Evolutionary conservation across 495 filamentous ascomycete genomes (phyloP).

Genomic region (Talaromyces nanjingensis): DNA sequence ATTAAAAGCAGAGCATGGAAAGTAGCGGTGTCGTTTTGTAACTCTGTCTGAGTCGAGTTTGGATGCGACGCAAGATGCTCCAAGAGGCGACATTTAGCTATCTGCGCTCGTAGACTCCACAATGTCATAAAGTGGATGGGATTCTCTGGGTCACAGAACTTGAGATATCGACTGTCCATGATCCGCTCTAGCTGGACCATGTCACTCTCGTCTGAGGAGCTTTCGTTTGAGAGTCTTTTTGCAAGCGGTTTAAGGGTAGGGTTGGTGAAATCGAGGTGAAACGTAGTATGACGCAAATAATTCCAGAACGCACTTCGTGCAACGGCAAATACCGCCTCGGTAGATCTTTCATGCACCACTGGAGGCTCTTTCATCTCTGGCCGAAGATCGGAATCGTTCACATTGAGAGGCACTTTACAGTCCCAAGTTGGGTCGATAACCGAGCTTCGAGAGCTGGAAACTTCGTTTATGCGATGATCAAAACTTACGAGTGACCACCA

Average conservation of each 20-base stretch:
- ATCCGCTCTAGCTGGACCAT: slow-evolving; percentile 31
- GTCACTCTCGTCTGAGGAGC: slow-evolving; percentile 17
- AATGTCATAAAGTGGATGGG: slow-evolving; percentile 49
- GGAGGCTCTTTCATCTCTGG: slow-evolving; percentile 42
- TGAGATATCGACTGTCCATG: slow-evolving; percentile 43
- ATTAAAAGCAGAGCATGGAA: slow-evolving; percentile 36
- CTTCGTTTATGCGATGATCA: slow-evolving; percentile 44
- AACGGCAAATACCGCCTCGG: slow-evolving; percentile 46
- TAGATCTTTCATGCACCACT: slow-evolving; percentile 22
- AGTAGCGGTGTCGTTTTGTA: slow-evolving; percentile 29
- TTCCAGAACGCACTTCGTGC: slow-evolving; percentile 43
- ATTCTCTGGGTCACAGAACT: slow-evolving; percentile 38
- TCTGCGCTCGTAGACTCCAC: slow-evolving; percentile 35
- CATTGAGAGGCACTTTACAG: slow-evolving; percentile 45
- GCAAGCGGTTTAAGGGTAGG: slow-evolving; percentile 37
- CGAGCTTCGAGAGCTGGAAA: slow-evolving; percentile 27
- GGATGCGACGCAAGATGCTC: slow-evolving; percentile 34
- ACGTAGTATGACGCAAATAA: slow-evolving; percentile 35
- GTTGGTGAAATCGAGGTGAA: slow-evolving; percentile 45
- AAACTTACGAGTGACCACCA: slow-evolving; percentile 53
- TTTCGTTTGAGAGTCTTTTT: slow-evolving; percentile 14
- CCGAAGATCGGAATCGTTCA: slow-evolving; percentile 49
- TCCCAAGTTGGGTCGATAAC: slow-evolving; percentile 47
- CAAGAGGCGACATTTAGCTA: slow-evolving; percentile 41
- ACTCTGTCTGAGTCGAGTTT: slow-evolving; percentile 18